Percentiles rank a stretch among this genome's conserved stretches.
Evolutionary conservation across 345 rosid species (phyloP).

Genomic region (Camelina laxa): DNA sequence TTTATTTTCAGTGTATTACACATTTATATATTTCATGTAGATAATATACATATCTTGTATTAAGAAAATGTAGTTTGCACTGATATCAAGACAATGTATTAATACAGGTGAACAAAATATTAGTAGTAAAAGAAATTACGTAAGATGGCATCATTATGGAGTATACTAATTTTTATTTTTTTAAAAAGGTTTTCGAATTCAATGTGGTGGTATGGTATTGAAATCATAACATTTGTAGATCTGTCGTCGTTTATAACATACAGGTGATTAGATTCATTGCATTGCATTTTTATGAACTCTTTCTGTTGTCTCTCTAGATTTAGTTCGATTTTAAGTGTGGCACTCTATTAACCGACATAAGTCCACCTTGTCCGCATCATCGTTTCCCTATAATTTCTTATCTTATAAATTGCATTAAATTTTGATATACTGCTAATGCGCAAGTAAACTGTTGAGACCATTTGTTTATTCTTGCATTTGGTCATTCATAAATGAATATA

Average conservation of each 20-base stretch:
- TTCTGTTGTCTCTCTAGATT: conserved; percentile 32
- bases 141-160: background rate
- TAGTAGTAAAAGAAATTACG: background rate
- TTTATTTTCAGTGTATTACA: background rate
- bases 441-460: background rate
- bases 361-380: conserved; percentile 41
- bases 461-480: background rate
- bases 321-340: conserved; percentile 24
- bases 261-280: conserved; percentile 32
- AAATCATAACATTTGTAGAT: conserved; percentile 9
- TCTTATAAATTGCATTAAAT: background rate
- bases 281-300: conserved; percentile 24
- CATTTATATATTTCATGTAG: too few species aligned
- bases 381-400: background rate
- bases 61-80: background rate
- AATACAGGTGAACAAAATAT: background rate
- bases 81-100: background rate
- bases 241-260: background rate
- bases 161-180: too few species aligned
- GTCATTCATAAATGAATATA: background rate
- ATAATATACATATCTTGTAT: too few species aligned
- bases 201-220: background rate
- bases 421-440: background rate
- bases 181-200: background rate
- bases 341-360: conserved; percentile 31